Evolutionary conservation across 768 basidiomycete genomes (phyloP).

Genomic region (Auriscalpium orientale): DNA sequence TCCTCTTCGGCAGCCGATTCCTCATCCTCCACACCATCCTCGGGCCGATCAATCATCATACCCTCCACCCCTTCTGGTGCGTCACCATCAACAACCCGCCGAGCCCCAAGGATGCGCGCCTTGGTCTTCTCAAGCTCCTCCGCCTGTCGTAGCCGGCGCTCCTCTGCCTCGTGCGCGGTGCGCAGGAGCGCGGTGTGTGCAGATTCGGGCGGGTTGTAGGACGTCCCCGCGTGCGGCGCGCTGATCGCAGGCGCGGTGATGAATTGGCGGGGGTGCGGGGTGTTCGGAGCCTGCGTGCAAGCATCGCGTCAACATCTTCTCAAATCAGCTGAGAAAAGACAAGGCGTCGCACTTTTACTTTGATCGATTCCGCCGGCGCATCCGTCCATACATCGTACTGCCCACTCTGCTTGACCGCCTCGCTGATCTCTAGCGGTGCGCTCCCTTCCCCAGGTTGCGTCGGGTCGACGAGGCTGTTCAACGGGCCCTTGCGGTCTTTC

Average conservation of each 20-base stretch:
- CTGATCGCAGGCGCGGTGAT: slow-evolving; percentile 62
- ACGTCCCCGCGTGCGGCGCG: slow-evolving; percentile 74
- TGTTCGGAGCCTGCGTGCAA: slow-evolving; percentile 39
- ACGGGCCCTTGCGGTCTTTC: slow-evolving; percentile 60
- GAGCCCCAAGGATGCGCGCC: slow-evolving; percentile 46
- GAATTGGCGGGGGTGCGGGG: slow-evolving; percentile 36
- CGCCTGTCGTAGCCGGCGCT: slow-evolving; percentile 43
- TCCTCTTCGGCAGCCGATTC: slow-evolving; percentile 19
- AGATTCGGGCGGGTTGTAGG: slow-evolving; percentile 79
- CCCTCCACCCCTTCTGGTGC: slow-evolving; percentile 41
- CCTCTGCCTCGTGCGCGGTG: slow-evolving; percentile 61
- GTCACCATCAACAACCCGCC: slow-evolving; percentile 22
- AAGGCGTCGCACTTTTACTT: slow-evolving; percentile 43
- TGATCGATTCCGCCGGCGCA: slow-evolving; percentile 30
- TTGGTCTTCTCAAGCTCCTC: slow-evolving; percentile 48
- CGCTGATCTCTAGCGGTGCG: slow-evolving; percentile 53
- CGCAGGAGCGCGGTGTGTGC: slow-evolving; percentile 67
- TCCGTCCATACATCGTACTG: slow-evolving; percentile 57
- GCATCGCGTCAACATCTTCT: background rate
- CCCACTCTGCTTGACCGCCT: slow-evolving; percentile 63
- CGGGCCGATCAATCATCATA: slow-evolving; percentile 53
- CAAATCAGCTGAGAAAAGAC: background rate
- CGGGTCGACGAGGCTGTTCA: slow-evolving; percentile 64
- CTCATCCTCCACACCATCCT: slow-evolving; percentile 29
- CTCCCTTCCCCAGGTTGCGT: slow-evolving; percentile 60